Percentiles rank a stretch among this genome's conserved stretches.
phyloP scores from a whole-genome alignment of 176 grass and related monocot genomes.

The Ampelocalamus luodianensis region DNA sequence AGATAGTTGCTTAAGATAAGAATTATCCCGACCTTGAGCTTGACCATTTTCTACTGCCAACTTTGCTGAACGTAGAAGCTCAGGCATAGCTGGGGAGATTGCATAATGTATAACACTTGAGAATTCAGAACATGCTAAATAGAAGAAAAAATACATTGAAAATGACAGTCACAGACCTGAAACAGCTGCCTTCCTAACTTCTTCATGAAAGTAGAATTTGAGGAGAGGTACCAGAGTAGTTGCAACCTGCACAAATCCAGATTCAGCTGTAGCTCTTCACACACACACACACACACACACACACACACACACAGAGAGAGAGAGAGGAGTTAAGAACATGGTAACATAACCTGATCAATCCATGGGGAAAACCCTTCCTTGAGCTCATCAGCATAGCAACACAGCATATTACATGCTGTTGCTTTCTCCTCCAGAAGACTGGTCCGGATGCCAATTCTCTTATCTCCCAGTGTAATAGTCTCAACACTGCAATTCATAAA shows the following conservation, averaged over 20 bases:
- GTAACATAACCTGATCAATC: slow-evolving; percentile 76
- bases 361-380: slow-evolving; percentile 93
- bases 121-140: slow-evolving; percentile 9
- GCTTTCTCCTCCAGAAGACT: slow-evolving; percentile 89
- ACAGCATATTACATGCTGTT: slow-evolving; percentile 85
- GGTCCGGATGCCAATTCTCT: slow-evolving; percentile 76
- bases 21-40: slow-evolving; percentile 71
- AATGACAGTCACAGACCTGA: slow-evolving; percentile 51
- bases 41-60: slow-evolving; percentile 70
- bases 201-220: slow-evolving; percentile 91
- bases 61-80: slow-evolving; percentile 78
- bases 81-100: slow-evolving; percentile 66
- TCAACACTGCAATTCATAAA: slow-evolving; percentile 62
- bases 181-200: slow-evolving; percentile 86
- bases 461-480: slow-evolving; percentile 81
- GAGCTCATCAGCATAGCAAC: slow-evolving; percentile 89
- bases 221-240: slow-evolving; percentile 77
- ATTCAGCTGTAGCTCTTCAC: slow-evolving; percentile 34
- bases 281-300: background rate
- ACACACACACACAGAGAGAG: background rate
- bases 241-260: slow-evolving; percentile 64
- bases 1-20: slow-evolving; percentile 76
- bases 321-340: background rate
- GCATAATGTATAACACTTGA: slow-evolving; percentile 21
- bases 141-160: slow-evolving; percentile 17